Evolutionary conservation across 495 filamentous ascomycete species (phyloP).

Genomic region (Gamarada debralockiae): DNA sequence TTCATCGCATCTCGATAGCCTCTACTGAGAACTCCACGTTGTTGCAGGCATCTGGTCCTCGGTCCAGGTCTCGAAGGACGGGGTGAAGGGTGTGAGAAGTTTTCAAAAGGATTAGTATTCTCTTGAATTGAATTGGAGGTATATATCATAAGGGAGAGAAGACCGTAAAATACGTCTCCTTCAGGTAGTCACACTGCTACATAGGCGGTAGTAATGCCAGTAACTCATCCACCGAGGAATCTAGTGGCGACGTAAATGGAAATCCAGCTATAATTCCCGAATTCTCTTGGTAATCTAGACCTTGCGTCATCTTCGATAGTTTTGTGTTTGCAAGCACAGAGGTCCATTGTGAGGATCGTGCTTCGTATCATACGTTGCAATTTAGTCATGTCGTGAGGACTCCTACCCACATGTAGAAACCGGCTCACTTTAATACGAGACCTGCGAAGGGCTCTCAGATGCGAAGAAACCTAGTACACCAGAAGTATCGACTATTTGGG

Average conservation of each 20-base stretch:
- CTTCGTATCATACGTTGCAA: conserved; percentile 9
- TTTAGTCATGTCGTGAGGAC: conserved; percentile 1
- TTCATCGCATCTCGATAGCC: conserved; percentile 42
- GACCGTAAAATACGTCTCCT: conserved; percentile 6
- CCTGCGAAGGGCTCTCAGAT: neutral
- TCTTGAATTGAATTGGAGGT: too few species aligned
- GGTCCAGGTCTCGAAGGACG: conserved; percentile 38
- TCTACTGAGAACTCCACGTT: conserved; percentile 39
- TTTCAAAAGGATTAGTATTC: too few species aligned
- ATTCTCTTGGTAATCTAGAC: conserved; percentile 4
- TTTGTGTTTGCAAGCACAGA: conserved; percentile 11
- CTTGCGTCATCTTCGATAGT: conserved; percentile 1
- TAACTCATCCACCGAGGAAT: conserved; percentile 1
- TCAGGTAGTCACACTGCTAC: conserved; percentile 14
- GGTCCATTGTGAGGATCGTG: conserved; percentile 5
- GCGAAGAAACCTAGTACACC: too few species aligned
- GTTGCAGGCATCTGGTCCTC: conserved; percentile 36
- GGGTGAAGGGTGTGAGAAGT: conserved; percentile 37
- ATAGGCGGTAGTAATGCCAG: conserved; percentile 6
- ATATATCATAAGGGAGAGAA: conserved; percentile 10
- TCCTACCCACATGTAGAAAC: neutral
- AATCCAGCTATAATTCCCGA: neutral
- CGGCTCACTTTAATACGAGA: neutral
- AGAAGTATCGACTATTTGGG: too few species aligned
- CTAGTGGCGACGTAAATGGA: neutral